A percentile compares a stretch with the other conserved stretches of the same genome.
Evolutionary conservation across 1,284 basidiomycete genomes (phyloP).

Genomic region (Leccinum pseudoinsigne): DNA sequence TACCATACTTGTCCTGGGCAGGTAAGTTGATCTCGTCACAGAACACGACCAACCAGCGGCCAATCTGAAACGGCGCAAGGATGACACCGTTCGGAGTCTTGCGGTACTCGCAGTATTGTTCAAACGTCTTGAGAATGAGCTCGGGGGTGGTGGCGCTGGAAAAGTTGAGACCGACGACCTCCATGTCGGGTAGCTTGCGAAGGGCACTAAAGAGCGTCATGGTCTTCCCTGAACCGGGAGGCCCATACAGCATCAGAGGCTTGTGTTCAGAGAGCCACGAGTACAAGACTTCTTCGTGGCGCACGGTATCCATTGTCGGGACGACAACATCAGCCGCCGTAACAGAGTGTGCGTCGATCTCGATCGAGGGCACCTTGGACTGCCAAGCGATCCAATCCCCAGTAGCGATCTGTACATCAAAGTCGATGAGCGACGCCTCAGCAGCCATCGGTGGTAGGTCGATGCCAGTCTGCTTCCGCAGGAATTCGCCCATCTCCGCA

Average conservation of each 20-base stretch:
- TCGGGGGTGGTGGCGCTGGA: slow-evolving; percentile 99
- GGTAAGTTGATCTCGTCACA: slow-evolving; percentile 99
- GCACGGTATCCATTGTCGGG: slow-evolving; percentile 97
- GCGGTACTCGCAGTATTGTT: slow-evolving; percentile 67
- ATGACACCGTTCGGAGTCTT: slow-evolving; percentile 92
- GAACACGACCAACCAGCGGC: slow-evolving; percentile 94
- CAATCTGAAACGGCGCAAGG: slow-evolving; percentile 37
- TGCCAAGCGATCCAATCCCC: no score
- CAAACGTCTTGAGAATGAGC: slow-evolving; percentile 97
- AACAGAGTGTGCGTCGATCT: slow-evolving; percentile 96
- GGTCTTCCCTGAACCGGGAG: slow-evolving; percentile 98
- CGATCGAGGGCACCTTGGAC: slow-evolving; percentile 54
- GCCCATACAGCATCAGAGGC: slow-evolving; percentile 97
- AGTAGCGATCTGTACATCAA: no score
- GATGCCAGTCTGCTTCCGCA: slow-evolving; percentile 84
- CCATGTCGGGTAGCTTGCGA: slow-evolving; percentile 97
- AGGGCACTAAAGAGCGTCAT: slow-evolving; percentile 99
- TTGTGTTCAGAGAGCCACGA: slow-evolving; percentile 99
- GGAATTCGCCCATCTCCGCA: slow-evolving; percentile 88
- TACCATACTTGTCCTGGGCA: slow-evolving; percentile 94
- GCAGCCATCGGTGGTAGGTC: slow-evolving; percentile 79
- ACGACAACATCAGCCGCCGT: slow-evolving; percentile 97
- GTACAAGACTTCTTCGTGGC: slow-evolving; percentile 98
- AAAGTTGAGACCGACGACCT: slow-evolving; percentile 98
- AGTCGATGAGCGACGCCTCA: slow-evolving; percentile 59